Base-by-base conservation (phyloP, 805 yeast species). In the Pichia eremophila region DNA sequence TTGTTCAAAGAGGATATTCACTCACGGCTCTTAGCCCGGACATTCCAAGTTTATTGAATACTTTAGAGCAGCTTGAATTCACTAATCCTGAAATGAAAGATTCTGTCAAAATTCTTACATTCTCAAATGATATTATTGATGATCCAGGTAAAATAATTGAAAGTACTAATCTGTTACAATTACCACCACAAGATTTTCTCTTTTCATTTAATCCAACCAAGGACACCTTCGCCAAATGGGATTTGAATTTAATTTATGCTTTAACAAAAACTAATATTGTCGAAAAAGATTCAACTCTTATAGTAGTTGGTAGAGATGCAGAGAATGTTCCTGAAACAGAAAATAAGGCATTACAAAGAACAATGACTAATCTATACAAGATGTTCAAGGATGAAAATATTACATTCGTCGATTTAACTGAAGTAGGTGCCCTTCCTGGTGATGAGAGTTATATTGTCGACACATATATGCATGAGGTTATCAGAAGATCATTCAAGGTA, bases 11-110 rank as follows among this genome's bases (percentile, higher is more conserved):
- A 4, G 50, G 46, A 10, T 46, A 35, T 17, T 10, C 15, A 14
- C 45, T 47, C 4, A 34, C 39, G n/a, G 40, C 47, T 2, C 17
- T 12, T 34, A 34, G 15, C 36, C 36, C 36, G 12, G 36, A 34
- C 17, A 34, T 15, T 5, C 36, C 36, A 15, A 15, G 3, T 15
- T 12, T 18, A 15, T 5, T 34, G 15, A 8, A 6, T 8, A 34
- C 7, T 14, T 15, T 34, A 14, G 17, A 8, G 4, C 36, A 15
- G 2, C 25, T 36, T 7, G 19, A 9, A 8, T 36, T 36, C 39
- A 36, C 22, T 9, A 50, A 50, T 36, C 53, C 53, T 10, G 53
- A 50, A 41, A 19, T 47, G 9, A 35, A 14, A 12, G 42, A 22
- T 27, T 9, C 3, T 8, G 18, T 42, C 5, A 4, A 17, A 7